Evolutionary conservation across 257 asterid species (phyloP).

Genomic region (Primulina tabacum): DNA sequence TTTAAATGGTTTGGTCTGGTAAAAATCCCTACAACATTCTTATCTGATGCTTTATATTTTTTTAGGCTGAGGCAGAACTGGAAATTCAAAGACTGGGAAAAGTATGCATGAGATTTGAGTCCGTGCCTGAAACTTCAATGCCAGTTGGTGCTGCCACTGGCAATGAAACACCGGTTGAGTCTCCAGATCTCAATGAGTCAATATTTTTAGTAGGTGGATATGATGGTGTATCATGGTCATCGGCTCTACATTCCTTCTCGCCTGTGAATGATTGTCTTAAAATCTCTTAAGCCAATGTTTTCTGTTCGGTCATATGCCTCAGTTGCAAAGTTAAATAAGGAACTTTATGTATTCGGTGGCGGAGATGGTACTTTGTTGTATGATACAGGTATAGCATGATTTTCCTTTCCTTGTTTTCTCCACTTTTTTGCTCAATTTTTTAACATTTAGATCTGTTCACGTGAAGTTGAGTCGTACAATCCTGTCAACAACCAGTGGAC

Average conservation of each 20-base stretch:
- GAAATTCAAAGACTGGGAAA: constrained; percentile 50
- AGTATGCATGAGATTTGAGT: constrained; percentile 47
- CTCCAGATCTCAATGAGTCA: constrained; percentile 43
- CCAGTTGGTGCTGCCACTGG: constrained; percentile 19
- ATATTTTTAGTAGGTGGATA: constrained; percentile 71
- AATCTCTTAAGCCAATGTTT: constrained; percentile 65
- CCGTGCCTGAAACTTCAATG: constrained; percentile 29
- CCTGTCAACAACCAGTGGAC: constrained; percentile 58
- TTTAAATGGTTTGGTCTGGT: constrained; percentile 15
- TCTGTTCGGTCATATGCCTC: constrained; percentile 60
- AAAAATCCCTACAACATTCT: not conserved
- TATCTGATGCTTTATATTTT: constrained; percentile 23
- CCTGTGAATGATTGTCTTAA: constrained; percentile 59
- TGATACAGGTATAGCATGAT: constrained; percentile 55
- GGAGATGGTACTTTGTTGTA: constrained; percentile 56
- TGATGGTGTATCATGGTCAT: constrained; percentile 71
- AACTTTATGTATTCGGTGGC: constrained; percentile 80
- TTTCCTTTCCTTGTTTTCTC: constrained; percentile 13
- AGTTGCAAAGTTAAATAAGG: constrained; percentile 50
- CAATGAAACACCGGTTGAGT: constrained; percentile 26
- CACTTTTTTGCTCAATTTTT: not conserved
- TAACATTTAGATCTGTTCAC: constrained; percentile 8
- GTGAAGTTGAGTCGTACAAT: constrained; percentile 84
- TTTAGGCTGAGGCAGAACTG: constrained; percentile 58
- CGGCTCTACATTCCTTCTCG: constrained; percentile 57